These are phyloP conservation scores for Craterostigma plantagineum DNA, from an alignment of 257 asterid genomes.

Conservation along the genomic window DNA sequence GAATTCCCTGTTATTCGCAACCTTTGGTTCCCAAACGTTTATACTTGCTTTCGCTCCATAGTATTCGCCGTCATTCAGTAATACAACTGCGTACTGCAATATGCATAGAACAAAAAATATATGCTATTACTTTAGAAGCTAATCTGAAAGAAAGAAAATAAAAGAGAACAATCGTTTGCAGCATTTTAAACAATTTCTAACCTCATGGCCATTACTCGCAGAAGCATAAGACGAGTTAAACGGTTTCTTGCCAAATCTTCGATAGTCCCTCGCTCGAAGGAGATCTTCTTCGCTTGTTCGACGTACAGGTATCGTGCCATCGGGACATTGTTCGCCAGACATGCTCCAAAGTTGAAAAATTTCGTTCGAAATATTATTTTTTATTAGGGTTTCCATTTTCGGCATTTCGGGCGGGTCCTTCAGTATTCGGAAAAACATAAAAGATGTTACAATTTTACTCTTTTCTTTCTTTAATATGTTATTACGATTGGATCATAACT, in stretches of 20 bases:
- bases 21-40: constrained; percentile 82
- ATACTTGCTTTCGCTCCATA: constrained; percentile 84
- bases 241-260: constrained; percentile 53
- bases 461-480: background rate
- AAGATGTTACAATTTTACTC: background rate
- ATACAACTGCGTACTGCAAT: constrained; percentile 79
- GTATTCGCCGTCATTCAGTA: constrained; percentile 51
- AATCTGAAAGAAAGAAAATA: constrained; percentile 6
- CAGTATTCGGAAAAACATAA: too few species aligned
- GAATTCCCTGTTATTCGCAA: constrained; percentile 65
- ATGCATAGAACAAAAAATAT: constrained; percentile 39
- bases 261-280: constrained; percentile 40
- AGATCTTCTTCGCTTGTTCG: constrained; percentile 52
- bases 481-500: background rate
- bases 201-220: constrained; percentile 72
- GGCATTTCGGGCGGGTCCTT: constrained; percentile 15
- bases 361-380: constrained; percentile 13
- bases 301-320: constrained; percentile 67
- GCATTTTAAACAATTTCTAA: constrained; percentile 9
- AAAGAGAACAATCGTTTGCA: constrained; percentile 2
- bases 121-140: constrained; percentile 4
- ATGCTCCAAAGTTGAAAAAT: constrained; percentile 51
- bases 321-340: constrained; percentile 50
- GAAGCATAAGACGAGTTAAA: constrained; percentile 34
- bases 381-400: constrained; percentile 16